Conservation (phyloP, 2,329 filamentous ascomycete species). For the Tympanopsis confertula region DNA sequence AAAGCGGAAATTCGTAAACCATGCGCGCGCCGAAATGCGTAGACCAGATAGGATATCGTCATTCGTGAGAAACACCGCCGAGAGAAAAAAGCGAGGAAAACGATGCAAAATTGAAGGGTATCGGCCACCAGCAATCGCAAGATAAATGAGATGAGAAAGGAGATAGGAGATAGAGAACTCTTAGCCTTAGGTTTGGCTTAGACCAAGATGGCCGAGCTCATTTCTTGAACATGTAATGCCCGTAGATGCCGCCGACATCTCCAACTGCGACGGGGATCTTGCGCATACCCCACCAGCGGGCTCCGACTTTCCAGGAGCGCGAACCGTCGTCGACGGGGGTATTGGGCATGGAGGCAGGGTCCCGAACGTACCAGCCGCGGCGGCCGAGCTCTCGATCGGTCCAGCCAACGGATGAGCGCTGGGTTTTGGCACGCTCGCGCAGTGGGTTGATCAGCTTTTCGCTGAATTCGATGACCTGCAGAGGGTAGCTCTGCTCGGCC, state of each 20-base stretch:
- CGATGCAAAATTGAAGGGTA: too few species aligned
- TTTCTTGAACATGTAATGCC: constrained; percentile 46
- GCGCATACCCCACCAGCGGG: constrained; percentile 73
- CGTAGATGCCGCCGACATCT: constrained; percentile 90
- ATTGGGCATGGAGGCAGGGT: constrained; percentile 22
- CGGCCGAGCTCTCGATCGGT: constrained; percentile 56
- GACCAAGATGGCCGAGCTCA: too few species aligned
- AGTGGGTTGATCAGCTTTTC: constrained; percentile 56
- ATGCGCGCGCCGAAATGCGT: too few species aligned
- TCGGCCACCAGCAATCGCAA: too few species aligned
- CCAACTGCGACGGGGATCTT: constrained; percentile 86
- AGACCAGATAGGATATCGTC: too few species aligned
- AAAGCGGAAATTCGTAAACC: too few species aligned
- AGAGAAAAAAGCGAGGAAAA: too few species aligned
- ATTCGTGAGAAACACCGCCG: too few species aligned
- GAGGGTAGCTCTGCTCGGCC: constrained; percentile 46
- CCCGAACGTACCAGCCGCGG: constrained; percentile 56
- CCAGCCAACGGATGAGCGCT: constrained; percentile 56
- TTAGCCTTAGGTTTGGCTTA: too few species aligned
- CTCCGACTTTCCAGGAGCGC: constrained; percentile 72
- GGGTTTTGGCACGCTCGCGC: constrained; percentile 43
- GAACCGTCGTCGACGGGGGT: constrained; percentile 40
- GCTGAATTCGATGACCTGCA: constrained; percentile 66
- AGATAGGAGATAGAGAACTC: too few species aligned
- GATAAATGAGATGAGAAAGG: too few species aligned